Evolutionary conservation across 306 rosid species (phyloP).

Genomic region (Ormosia emarginata): DNA sequence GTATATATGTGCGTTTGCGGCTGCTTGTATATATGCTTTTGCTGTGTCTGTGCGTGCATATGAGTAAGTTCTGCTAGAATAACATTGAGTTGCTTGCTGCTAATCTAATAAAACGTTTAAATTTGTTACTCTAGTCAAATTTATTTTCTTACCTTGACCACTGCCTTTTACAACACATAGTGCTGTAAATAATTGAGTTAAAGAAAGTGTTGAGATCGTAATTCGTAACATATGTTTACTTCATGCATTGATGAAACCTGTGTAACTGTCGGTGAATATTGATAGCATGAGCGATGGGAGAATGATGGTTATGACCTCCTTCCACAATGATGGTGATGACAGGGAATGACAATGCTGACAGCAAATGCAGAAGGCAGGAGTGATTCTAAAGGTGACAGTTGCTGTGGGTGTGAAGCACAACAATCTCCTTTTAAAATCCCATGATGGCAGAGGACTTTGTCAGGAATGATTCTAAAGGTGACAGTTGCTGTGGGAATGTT

Average conservation of each 20-base stretch:
- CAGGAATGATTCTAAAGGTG: not conserved
- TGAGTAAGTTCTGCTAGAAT: not conserved
- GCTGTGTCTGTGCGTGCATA: not conserved
- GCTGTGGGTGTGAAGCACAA: not conserved
- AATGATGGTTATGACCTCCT: not conserved
- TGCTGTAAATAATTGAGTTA: not conserved
- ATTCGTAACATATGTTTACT: not conserved
- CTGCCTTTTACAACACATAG: not conserved
- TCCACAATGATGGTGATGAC: too few relatives aligned
- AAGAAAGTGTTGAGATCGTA: not conserved
- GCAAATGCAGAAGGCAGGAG: not conserved
- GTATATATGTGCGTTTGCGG: not conserved
- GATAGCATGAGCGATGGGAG: not conserved
- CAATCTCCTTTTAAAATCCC: not conserved
- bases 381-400: not conserved
- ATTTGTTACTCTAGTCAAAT: not conserved
- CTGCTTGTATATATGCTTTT: conserved; percentile 1
- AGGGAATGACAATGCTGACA: not conserved
- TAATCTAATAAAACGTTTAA: not conserved
- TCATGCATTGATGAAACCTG: not conserved
- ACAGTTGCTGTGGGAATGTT: not conserved
- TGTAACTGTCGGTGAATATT: not conserved
- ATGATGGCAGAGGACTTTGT: not conserved
- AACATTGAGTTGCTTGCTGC: not conserved
- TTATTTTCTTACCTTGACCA: not conserved